Evolutionary conservation across 148 eudicot genomes (phyloP), one percentile per base, ranked within the genome.

Genomic region (Amaranthus palmeri): DNA sequence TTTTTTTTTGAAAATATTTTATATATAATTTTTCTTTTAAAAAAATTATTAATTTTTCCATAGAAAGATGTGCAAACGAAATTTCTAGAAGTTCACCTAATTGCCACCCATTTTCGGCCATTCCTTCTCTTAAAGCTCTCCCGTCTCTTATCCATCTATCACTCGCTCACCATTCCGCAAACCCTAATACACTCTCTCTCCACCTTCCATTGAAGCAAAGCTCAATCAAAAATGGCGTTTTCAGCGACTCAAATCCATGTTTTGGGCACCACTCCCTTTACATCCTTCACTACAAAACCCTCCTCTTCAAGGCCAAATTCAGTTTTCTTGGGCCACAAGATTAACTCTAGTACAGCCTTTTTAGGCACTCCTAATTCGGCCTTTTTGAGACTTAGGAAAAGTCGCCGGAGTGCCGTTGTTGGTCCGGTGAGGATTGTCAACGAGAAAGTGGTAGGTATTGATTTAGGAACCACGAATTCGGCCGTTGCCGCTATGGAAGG

Each of bases 401-500:
- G 55, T 46, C 40, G 55, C 48, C 40, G 76, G 49, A 5, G 44
- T 8, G 4, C 43, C 4, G 44, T 2, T 12, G 67, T 42, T 0
- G 79, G 81, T 0, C 82, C 87, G 6, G 62, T 91, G 4, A 75
- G 86, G 45, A 88, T 93, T 5, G 85, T 80, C 41, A 78, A 78
- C 9, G 98, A 93, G 86, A 93, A 93, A 61, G 98, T 93, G 15
- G 98, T 93, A 7, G 98, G 98, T 7, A 93, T 93, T 69, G 98
- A 93, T 72, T 83, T 93, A 4, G 98, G 98, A 3, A 93, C 98
- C 0, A 93, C 98, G 0, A 93, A 93, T 77, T 93, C 98, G 0
- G 98, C 98, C 0, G 98, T 93, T 62, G 98, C 97, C 8, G 98
- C 96, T 2, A 93, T 93, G 98, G 98, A 93, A 54, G 98, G 98